Percentiles rank a stretch among this genome's conserved stretches.
Conservation (phyloP, 2,329 filamentous ascomycete genomes). For the Aspergillus pseudoterreus region DNA sequence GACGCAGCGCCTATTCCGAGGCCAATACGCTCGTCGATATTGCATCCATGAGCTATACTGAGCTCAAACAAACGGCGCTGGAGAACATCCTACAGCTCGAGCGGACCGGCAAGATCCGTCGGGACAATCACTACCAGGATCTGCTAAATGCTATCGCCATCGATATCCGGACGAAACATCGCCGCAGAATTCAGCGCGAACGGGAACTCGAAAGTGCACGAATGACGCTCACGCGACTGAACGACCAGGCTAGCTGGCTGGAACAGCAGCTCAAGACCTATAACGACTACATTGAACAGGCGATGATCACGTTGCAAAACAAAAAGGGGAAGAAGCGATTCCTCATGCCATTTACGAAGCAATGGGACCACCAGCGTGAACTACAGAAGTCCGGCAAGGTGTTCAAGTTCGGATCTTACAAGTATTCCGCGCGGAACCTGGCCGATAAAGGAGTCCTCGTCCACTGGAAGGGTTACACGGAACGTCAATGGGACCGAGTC, state of each 20-base stretch:
- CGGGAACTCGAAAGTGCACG: conserved; percentile 71
- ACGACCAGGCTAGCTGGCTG: conserved; percentile 74
- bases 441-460: conserved; percentile 93
- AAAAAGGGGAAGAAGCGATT: conserved; percentile 96
- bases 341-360: conserved; percentile 92
- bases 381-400: conserved; percentile 87
- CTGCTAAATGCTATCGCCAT: conserved; percentile 95
- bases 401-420: conserved; percentile 96
- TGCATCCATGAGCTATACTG: conserved; percentile 81
- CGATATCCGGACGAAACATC: conserved; percentile 96
- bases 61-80: conserved; percentile 86
- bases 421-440: conserved; percentile 86
- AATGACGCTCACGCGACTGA: conserved; percentile 45
- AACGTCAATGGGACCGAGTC: conserved; percentile 84
- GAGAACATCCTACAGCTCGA: conserved; percentile 93
- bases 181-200: conserved; percentile 83
- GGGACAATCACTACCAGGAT: conserved; percentile 91
- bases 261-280: conserved; percentile 96
- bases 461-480: conserved; percentile 78
- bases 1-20: conserved; percentile 84
- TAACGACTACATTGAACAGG: conserved; percentile 98
- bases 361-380: conserved; percentile 97
- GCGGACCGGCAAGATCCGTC: conserved; percentile 77
- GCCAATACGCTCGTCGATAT: conserved; percentile 80
- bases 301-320: conserved; percentile 93